These are phyloP conservation scores for Apocynum venetum DNA, from an alignment of 257 asterid genomes.

Conservation along the genomic window DNA sequence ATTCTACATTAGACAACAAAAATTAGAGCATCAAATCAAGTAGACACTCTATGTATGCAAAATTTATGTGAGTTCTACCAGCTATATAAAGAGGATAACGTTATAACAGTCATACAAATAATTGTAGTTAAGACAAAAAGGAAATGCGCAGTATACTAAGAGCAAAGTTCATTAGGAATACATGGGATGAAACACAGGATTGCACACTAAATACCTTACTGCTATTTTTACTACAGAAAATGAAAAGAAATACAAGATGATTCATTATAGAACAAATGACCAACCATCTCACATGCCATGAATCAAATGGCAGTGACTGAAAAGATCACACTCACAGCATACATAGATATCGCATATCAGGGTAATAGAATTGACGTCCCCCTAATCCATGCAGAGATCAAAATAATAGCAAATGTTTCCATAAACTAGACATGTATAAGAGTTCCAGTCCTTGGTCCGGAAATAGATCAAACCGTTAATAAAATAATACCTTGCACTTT, in stretches of 20 bases:
- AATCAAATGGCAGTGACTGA: background rate
- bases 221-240: background rate
- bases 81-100: background rate
- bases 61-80: background rate
- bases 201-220: background rate
- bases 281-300: background rate
- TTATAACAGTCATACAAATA: background rate
- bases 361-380: background rate
- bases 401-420: background rate
- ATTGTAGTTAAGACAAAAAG: background rate
- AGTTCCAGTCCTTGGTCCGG: background rate
- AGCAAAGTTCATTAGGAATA: background rate
- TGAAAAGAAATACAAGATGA: no score
- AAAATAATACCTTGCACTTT: conserved; percentile 73
- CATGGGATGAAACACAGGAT: background rate
- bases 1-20: conserved; percentile 23
- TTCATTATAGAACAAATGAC: background rate
- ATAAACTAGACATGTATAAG: background rate
- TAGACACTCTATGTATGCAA: conserved; percentile 11
- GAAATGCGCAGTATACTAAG: background rate
- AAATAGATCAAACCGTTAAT: background rate
- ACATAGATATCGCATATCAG: background rate
- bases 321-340: background rate
- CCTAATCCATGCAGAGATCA: background rate
- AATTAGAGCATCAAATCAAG: conserved; percentile 6